Evolutionary conservation across 2,329 filamentous ascomycete species (phyloP).

Genomic region (Aspergillus neoniger): DNA sequence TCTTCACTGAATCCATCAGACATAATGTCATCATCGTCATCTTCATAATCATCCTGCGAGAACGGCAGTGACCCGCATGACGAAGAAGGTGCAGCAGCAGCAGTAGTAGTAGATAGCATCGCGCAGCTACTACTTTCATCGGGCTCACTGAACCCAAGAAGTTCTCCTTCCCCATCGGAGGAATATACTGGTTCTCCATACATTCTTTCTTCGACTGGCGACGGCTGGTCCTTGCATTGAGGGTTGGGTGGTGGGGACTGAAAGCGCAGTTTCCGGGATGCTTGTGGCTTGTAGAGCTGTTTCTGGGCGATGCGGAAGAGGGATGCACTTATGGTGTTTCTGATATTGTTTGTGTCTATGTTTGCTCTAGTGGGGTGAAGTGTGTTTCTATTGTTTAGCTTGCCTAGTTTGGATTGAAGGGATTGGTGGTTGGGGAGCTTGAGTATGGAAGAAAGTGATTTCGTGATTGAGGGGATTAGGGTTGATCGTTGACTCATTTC

Average conservation of each 20-base stretch:
- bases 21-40: conserved; percentile 1
- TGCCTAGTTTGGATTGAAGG: conserved; percentile 18
- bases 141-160: background rate
- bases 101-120: background rate
- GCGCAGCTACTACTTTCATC: background rate
- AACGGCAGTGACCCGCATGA: background rate
- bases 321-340: conserved; percentile 27
- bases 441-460: conserved; percentile 37
- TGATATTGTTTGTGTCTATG: conserved; percentile 10
- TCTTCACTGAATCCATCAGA: background rate
- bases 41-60: background rate
- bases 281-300: conserved; percentile 22
- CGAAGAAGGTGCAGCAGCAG: background rate
- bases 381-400: conserved; percentile 8
- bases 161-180: background rate
- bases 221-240: background rate
- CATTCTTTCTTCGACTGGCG: background rate
- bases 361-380: background rate
- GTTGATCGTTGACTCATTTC: conserved; percentile 38
- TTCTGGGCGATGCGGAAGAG: conserved; percentile 39
- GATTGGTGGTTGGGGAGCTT: conserved; percentile 20
- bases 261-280: conserved; percentile 12
- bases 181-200: background rate
- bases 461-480: conserved; percentile 38
- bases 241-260: background rate